These are phyloP conservation scores for Zymoseptoria crescenta DNA, from an alignment of 2,329 filamentous ascomycete species.

Conservation along the genomic window DNA sequence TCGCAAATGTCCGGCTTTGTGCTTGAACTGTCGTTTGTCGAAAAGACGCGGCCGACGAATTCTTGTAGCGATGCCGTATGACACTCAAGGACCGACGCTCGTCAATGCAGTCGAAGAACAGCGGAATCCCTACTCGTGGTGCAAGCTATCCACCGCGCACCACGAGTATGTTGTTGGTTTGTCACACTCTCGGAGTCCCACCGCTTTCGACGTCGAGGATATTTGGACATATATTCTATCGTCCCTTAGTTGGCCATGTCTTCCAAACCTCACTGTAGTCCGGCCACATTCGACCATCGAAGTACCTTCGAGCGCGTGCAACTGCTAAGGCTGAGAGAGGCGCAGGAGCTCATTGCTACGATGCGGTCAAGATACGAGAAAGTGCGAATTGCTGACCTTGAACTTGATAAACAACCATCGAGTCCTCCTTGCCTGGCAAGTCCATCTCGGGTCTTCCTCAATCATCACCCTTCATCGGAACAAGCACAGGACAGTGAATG, in stretches of 20 bases:
- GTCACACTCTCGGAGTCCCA: background rate
- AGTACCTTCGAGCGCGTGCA: background rate
- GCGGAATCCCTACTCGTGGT: too few species aligned
- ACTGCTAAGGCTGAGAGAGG: background rate
- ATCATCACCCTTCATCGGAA: too few species aligned
- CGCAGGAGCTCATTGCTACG: background rate
- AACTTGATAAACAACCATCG: background rate
- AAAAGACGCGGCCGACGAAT: too few species aligned
- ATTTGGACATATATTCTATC: background rate
- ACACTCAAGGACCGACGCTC: too few species aligned
- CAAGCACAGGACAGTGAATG: too few species aligned
- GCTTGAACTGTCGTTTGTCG: too few species aligned
- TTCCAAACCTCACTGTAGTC: background rate
- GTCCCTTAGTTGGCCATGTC: background rate
- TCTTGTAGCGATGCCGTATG: too few species aligned
- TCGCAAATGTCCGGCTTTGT: too few species aligned
- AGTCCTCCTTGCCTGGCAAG: background rate
- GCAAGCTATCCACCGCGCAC: too few species aligned
- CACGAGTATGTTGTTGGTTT: background rate
- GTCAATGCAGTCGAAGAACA: too few species aligned
- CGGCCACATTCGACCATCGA: background rate
- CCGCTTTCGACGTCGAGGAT: background rate
- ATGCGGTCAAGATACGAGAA: background rate
- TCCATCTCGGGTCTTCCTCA: background rate
- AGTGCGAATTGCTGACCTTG: background rate